These are phyloP conservation scores for Noccaea caerulescens DNA, from an alignment of 345 rosid species.

Conservation along the genomic window DNA sequence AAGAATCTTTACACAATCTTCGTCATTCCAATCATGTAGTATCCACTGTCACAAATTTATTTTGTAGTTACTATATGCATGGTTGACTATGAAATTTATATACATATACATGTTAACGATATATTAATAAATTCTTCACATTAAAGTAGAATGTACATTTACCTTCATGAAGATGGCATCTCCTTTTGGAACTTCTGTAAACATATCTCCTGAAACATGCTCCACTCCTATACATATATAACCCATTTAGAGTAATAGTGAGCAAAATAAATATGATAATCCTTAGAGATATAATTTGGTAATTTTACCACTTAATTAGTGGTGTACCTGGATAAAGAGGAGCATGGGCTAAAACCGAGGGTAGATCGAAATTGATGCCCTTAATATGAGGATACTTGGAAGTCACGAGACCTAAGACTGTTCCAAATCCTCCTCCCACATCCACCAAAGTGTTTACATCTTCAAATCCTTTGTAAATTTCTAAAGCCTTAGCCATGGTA, in stretches of 20 bases:
- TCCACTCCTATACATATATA: constrained; percentile 51
- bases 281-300: neutral
- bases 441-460: constrained; percentile 46
- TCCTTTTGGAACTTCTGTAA: constrained; percentile 62
- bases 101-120: no score
- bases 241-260: neutral
- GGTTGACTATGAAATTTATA: neutral
- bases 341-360: constrained; percentile 32
- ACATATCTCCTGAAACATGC: constrained; percentile 71
- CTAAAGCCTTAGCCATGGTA: no score
- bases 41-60: constrained; percentile 1
- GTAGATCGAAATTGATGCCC: constrained; percentile 45
- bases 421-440: constrained; percentile 67
- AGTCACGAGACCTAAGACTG: constrained; percentile 38
- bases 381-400: no score
- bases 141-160: neutral
- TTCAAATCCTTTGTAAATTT: no score
- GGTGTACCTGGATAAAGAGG: constrained; percentile 37
- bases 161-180: constrained; percentile 89
- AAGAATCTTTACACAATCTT: constrained; percentile 14
- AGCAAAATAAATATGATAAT: no score
- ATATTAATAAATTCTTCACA: no score
- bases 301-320: no score
- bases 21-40: constrained; percentile 23
- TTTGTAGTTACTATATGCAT: neutral